Evolutionary conservation across 768 basidiomycete genomes (phyloP).

Genomic region (Harrya chromipes): DNA sequence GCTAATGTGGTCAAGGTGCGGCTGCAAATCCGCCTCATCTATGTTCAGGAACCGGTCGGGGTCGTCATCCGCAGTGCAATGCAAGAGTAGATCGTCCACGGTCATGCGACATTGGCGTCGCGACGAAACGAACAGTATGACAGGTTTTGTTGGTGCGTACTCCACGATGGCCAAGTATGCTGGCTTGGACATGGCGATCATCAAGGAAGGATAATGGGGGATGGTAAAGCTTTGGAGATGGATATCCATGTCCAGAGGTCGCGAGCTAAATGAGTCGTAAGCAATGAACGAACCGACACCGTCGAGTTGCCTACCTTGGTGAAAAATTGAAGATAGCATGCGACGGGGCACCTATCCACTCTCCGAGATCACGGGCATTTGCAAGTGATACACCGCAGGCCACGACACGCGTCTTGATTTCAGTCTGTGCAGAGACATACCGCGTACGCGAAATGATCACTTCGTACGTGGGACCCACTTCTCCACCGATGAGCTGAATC

Average conservation of each 20-base stretch:
- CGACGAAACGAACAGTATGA: slow-evolving; percentile 90
- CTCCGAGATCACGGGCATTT: slow-evolving; percentile 92
- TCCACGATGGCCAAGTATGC: slow-evolving; percentile 92
- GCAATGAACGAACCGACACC: slow-evolving; percentile 1
- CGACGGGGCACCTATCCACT: slow-evolving; percentile 94
- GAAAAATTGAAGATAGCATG: slow-evolving; percentile 99
- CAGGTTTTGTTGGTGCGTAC: slow-evolving; percentile 80
- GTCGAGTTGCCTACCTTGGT: slow-evolving; percentile 55
- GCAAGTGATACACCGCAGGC: slow-evolving; percentile 94
- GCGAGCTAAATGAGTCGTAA: slow-evolving; percentile 54
- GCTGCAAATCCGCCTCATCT: slow-evolving; percentile 75
- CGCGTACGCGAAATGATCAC: slow-evolving; percentile 95
- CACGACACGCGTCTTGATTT: slow-evolving; percentile 89
- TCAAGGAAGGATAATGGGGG: slow-evolving; percentile 97
- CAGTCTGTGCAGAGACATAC: slow-evolving; percentile 92
- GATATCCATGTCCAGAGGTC: slow-evolving; percentile 96
- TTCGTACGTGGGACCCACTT: slow-evolving; percentile 95
- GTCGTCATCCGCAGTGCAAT: slow-evolving; percentile 85
- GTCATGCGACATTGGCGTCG: slow-evolving; percentile 92
- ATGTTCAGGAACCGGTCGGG: slow-evolving; percentile 88
- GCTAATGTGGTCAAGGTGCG: slow-evolving; percentile 81
- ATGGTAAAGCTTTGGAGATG: slow-evolving; percentile 94
- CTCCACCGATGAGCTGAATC: slow-evolving; percentile 90
- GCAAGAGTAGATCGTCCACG: slow-evolving; percentile 85
- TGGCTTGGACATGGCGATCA: slow-evolving; percentile 99